Evolutionary conservation across 2,329 filamentous ascomycete genomes (phyloP).

Genomic region (Xylariaceae sp.): DNA sequence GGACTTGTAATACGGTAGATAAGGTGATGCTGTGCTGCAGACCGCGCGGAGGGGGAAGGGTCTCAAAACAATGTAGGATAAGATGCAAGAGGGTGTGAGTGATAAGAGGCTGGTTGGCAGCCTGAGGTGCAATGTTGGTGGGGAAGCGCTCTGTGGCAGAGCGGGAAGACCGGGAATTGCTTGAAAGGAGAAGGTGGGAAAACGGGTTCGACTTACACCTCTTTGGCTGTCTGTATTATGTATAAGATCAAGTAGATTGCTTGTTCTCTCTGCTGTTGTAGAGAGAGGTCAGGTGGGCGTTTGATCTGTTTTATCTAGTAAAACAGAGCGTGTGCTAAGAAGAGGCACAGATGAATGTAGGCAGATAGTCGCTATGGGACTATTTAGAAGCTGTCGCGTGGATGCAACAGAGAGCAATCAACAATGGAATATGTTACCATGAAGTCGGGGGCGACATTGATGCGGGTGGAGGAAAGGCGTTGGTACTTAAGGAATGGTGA

Average conservation of each 20-base stretch:
- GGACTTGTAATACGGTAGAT: constrained; percentile 18
- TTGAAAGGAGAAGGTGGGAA: constrained; percentile 10
- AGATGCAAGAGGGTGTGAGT: constrained; percentile 15
- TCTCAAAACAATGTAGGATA: constrained; percentile 17
- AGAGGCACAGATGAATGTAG: constrained; percentile 3
- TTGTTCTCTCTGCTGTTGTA: constrained; percentile 2
- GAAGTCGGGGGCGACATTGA: constrained; percentile 21
- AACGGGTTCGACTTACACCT: constrained; percentile 12
- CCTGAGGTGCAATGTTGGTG: constrained; percentile 13
- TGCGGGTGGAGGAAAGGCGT: constrained; percentile 22
- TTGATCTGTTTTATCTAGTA: constrained; percentile 19
- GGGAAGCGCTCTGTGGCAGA: constrained; percentile 5
- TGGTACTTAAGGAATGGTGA: constrained; percentile 22
- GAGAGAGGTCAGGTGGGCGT: constrained; percentile 2
- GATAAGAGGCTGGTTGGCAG: constrained; percentile 23
- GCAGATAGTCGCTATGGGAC: constrained; percentile 7
- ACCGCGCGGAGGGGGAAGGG: constrained; percentile 18
- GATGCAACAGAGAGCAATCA: constrained; percentile 20
- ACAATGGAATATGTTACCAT: constrained; percentile 24
- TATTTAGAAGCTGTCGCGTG: constrained; percentile 17
- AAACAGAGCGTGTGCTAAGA: constrained; percentile 18
- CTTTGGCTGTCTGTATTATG: constrained; percentile 13
- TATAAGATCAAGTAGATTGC: constrained; percentile 4
- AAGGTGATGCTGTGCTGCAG: constrained; percentile 12
- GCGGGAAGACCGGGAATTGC: constrained; percentile 19